Evolutionary conservation across 305 asterid species (phyloP).

Genomic region (Euphrasia arctica): DNA sequence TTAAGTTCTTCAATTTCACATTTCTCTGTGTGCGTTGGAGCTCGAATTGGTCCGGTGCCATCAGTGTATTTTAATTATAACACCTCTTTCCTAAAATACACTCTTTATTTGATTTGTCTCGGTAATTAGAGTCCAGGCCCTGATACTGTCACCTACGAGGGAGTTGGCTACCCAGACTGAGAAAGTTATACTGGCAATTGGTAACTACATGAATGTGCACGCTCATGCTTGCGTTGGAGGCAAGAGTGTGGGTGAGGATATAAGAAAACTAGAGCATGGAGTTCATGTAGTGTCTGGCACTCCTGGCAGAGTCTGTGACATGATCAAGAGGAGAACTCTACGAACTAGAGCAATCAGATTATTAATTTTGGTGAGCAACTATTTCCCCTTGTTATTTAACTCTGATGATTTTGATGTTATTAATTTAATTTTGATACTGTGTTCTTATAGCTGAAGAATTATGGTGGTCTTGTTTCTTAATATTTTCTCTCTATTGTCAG

Average conservation of each 20-base stretch:
- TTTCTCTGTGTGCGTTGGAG: too few species aligned
- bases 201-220: conserved; percentile 70
- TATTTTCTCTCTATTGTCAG: conserved; percentile 33
- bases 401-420: conserved; percentile 8
- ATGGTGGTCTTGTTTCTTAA: conserved; percentile 6
- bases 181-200: conserved; percentile 79
- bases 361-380: conserved; percentile 58
- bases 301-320: conserved; percentile 93
- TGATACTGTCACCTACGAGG: conserved; percentile 92
- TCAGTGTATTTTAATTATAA: not conserved
- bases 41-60: too few species aligned
- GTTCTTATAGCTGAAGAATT: not conserved
- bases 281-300: conserved; percentile 97
- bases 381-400: conserved; percentile 9
- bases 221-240: conserved; percentile 96
- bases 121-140: conserved; percentile 73
- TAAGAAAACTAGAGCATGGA: conserved; percentile 84
- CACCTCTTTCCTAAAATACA: not conserved
- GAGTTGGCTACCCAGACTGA: conserved; percentile 94
- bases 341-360: conserved; percentile 76
- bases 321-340: conserved; percentile 88
- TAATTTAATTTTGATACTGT: not conserved
- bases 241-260: conserved; percentile 90
- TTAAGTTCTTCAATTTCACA: too few species aligned
- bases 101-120: conserved; percentile 9